phyloP scores from a whole-genome alignment of 345 rosid genomes.

The Bruguiera parviflora region DNA sequence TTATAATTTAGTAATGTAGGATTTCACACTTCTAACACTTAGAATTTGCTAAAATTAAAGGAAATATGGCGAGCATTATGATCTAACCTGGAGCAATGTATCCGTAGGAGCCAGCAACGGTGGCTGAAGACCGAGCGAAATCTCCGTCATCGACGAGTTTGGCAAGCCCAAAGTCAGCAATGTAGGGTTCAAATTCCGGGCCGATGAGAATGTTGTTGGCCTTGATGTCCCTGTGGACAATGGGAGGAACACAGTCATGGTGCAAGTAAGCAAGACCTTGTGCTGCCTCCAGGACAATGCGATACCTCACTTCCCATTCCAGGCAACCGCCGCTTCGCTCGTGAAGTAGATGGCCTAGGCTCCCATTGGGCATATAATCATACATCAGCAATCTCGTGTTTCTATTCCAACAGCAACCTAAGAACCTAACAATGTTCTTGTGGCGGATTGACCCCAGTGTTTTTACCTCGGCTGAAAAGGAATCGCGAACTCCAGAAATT shows the following conservation, averaged over 20 bases:
- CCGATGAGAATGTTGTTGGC: constrained; percentile 91
- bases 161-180: constrained; percentile 93
- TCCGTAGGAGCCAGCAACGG: constrained; percentile 91
- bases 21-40: not conserved
- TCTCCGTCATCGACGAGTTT: constrained; percentile 92
- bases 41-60: not conserved
- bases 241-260: constrained; percentile 90
- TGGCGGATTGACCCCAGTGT: constrained; percentile 89
- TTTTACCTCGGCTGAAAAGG: constrained; percentile 86
- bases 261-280: constrained; percentile 90
- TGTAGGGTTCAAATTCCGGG: constrained; percentile 81
- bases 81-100: constrained; percentile 89
- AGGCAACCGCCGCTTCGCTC: constrained; percentile 61
- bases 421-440: constrained; percentile 85
- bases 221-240: constrained; percentile 90
- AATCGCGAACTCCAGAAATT: constrained; percentile 56
- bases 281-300: constrained; percentile 78
- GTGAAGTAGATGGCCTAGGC: constrained; percentile 88
- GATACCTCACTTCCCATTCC: constrained; percentile 90
- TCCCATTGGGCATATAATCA: constrained; percentile 93
- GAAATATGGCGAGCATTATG: not conserved
- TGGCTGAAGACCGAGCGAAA: constrained; percentile 71
- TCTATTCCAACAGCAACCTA: constrained; percentile 91
- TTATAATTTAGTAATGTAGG: too few relatives aligned
- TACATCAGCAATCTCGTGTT: constrained; percentile 81